Evolutionary conservation across 164 flowering plant genomes (phyloP).

Genomic region (Kalanchoe fedtschenkoi): DNA sequence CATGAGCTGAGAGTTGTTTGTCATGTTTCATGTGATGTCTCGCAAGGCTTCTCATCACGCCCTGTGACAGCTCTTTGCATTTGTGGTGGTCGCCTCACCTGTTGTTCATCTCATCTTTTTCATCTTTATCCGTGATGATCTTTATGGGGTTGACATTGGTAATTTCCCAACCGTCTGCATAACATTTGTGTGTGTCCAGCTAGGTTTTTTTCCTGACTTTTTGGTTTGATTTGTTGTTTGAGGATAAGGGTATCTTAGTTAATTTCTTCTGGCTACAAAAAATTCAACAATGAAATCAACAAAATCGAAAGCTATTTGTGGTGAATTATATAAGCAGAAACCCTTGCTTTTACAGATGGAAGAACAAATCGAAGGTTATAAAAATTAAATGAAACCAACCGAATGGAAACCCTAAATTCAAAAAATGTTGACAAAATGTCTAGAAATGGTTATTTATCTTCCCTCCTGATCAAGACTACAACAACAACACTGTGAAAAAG

Average conservation of each 20-base stretch:
- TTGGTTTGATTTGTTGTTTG: too few relatives aligned
- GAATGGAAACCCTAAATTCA: too few relatives aligned
- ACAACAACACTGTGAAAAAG: background rate
- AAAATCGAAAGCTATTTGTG: too few relatives aligned
- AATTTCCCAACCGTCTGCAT: background rate
- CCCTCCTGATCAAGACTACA: too few relatives aligned
- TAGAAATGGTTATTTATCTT: background rate
- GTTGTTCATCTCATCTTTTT: slow-evolving; percentile 1
- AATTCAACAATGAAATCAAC: too few relatives aligned
- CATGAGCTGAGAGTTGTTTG: background rate
- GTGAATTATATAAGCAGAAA: too few relatives aligned
- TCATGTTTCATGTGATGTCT: slow-evolving; percentile 4
- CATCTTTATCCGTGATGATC: background rate
- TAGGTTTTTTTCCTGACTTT: background rate
- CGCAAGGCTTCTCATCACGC: background rate
- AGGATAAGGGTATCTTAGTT: too few relatives aligned
- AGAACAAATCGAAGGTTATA: background rate
- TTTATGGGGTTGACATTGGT: background rate
- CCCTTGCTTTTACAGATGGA: too few relatives aligned
- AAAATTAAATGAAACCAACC: background rate
- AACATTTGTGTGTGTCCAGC: background rate
- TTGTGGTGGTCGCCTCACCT: background rate
- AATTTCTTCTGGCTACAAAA: too few relatives aligned
- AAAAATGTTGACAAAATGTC: background rate
- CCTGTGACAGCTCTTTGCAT: background rate